Base-by-base conservation (phyloP, 768 basidiomycete species). In the Trametes coccinea region DNA sequence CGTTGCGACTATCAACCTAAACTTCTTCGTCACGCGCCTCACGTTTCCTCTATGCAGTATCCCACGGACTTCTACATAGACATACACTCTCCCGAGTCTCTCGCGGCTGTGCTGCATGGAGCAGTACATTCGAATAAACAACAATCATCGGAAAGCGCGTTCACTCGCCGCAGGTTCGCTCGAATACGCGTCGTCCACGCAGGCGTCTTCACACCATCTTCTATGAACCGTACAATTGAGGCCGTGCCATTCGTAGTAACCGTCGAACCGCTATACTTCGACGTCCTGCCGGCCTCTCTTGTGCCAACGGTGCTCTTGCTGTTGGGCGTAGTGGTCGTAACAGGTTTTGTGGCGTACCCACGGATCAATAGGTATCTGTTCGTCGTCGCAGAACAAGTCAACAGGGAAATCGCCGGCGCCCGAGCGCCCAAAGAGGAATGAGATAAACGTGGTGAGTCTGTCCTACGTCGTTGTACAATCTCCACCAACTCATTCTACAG, bases 191-290 rank as follows among this genome's bases (percentile, higher is more conserved):
- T 80, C 34, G 76, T 83, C 1, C 74, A 84, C 70, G 77, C 78
- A 3, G 85, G 86, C 34, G 76, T 89, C 31, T 77, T 76, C 60
- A 77, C 78, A 2, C 84, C 84, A 27, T 14, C 60, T 55, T 30
- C 52, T 5, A n/a, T 5, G 16, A 14, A 50, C 10, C 41, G 53
- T 8, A 31, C 41, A 1, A 14, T 46, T 10, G 53, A 67, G 13
- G 75, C 69, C 0, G 79, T 89, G 5, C 78, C 86, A 3, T 77
- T 89, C 64, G 70, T 78, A 57, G 65, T 89, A 14, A 71, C 77
- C 17, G 69, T 90, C 46, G 89, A 90, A 66, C 89, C 85, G 30
- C 71, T 85, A 1, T 78, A 82, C 56, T 67, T 84, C n/a, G 85
- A 84, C 14, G 71, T 86, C 27, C 70, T 90, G 31, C 88, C 88